These are phyloP conservation scores for Geranomyces variabilis DNA, from an alignment of 192 early-diverging fungal species.

Conservation along the genomic window DNA sequence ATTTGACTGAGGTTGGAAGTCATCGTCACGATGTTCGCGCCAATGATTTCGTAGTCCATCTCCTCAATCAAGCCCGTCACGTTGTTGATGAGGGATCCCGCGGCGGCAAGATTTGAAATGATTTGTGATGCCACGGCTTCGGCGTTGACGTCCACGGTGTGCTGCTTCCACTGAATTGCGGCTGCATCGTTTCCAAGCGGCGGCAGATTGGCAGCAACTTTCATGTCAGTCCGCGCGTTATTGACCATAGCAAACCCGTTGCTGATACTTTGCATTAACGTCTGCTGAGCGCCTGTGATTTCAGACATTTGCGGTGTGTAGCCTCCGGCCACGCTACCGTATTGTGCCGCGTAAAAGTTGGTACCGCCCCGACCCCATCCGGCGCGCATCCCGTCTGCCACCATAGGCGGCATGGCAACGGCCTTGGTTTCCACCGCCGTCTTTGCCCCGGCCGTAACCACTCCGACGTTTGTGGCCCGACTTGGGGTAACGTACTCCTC, in stretches of 20 bases:
- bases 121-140: slow-evolving; percentile 53
- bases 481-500: slow-evolving; percentile 61
- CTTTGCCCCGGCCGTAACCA: slow-evolving; percentile 33
- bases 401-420: slow-evolving; percentile 22
- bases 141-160: slow-evolving; percentile 59
- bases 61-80: slow-evolving; percentile 47
- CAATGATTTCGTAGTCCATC: slow-evolving; percentile 60
- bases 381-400: slow-evolving; percentile 39
- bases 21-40: slow-evolving; percentile 44
- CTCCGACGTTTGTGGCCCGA: slow-evolving; percentile 45
- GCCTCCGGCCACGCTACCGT: slow-evolving; percentile 25
- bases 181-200: slow-evolving; percentile 54
- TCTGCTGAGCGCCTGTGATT: slow-evolving; percentile 51
- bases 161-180: slow-evolving; percentile 55
- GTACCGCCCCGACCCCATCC: slow-evolving; percentile 34
- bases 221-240: slow-evolving; percentile 47
- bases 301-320: slow-evolving; percentile 35
- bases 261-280: slow-evolving; percentile 48
- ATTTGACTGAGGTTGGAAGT: slow-evolving; percentile 55
- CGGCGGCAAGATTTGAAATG: slow-evolving; percentile 49
- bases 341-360: slow-evolving; percentile 16
- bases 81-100: slow-evolving; percentile 51
- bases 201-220: slow-evolving; percentile 48
- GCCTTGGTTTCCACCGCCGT: slow-evolving; percentile 43
- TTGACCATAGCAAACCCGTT: slow-evolving; percentile 52